These are phyloP conservation scores for Penstemon newberryi DNA, from an alignment of 257 asterid genomes.

Conservation along the genomic window DNA sequence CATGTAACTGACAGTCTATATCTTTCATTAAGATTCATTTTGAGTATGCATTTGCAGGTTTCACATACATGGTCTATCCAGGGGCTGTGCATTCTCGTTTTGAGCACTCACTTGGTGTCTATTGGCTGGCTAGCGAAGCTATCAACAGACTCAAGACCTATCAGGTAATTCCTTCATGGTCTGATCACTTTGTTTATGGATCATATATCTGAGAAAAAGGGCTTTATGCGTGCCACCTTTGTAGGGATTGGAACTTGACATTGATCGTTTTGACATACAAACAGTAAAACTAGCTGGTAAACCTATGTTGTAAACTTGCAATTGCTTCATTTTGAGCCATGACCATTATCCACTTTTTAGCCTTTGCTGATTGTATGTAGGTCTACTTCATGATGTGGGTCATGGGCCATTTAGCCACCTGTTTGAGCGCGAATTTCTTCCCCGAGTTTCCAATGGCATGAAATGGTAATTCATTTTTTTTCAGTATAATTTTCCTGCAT, in stretches of 20 bases:
- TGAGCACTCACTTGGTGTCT: slow-evolving; percentile 94
- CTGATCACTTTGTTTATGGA: slow-evolving; percentile 25
- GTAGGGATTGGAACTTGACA: slow-evolving; percentile 85
- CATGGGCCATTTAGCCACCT: slow-evolving; percentile 97
- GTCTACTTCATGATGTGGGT: slow-evolving; percentile 91
- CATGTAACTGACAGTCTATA: neutral
- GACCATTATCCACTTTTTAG: slow-evolving; percentile 24
- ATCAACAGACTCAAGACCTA: slow-evolving; percentile 55
- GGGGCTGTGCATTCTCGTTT: slow-evolving; percentile 97
- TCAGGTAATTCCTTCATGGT: slow-evolving; percentile 53
- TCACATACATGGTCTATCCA: slow-evolving; percentile 77
- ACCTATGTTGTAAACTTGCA: slow-evolving; percentile 3
- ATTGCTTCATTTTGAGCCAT: slow-evolving; percentile 20
- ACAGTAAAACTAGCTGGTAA: slow-evolving; percentile 86
- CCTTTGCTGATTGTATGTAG: slow-evolving; percentile 43
- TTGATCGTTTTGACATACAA: slow-evolving; percentile 63
- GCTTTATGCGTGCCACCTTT: slow-evolving; percentile 34
- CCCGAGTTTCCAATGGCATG: slow-evolving; percentile 49
- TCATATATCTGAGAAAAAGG: slow-evolving; percentile 23
- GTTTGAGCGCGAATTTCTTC: slow-evolving; percentile 82
- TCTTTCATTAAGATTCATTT: slow-evolving; percentile 5
- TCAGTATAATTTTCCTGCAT: neutral
- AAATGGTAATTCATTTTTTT: slow-evolving; percentile 51
- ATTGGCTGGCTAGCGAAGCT: slow-evolving; percentile 86
- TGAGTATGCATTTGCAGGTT: slow-evolving; percentile 46